phyloP scores from a whole-genome alignment of 2,329 filamentous ascomycete genomes.

The Trichoderma sp. region DNA sequence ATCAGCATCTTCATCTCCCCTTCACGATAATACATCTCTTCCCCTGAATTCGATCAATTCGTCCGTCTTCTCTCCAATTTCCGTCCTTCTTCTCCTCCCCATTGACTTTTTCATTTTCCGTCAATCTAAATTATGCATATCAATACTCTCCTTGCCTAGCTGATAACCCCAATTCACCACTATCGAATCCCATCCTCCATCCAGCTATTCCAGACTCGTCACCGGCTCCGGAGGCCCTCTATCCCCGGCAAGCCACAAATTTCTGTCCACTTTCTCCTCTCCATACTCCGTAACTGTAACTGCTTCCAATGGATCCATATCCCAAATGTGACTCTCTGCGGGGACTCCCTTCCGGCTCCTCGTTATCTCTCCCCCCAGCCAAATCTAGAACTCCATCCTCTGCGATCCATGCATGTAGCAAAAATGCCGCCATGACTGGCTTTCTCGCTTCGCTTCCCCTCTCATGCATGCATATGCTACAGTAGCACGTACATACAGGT shows the following conservation, averaged over 20 bases:
- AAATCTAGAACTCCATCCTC: not conserved
- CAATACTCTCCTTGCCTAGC: not conserved
- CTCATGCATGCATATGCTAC: not conserved
- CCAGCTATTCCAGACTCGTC: not conserved
- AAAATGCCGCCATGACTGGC: not conserved
- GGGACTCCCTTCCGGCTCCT: not conserved
- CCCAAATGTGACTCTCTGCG: not conserved
- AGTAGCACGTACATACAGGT: not conserved
- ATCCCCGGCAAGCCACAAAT: not conserved
- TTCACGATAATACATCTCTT: not conserved
- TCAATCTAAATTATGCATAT: not conserved
- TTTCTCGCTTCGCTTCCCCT: not conserved
- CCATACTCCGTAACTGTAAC: not conserved
- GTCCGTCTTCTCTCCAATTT: not conserved
- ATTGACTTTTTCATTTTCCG: not conserved
- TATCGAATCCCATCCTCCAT: not conserved
- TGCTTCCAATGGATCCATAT: not conserved
- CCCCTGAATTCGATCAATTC: not conserved
- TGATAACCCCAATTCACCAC: not conserved
- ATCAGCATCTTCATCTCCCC: not conserved
- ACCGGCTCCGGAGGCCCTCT: not conserved
- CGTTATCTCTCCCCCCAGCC: not conserved
- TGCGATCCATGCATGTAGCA: not conserved
- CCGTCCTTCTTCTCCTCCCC: not conserved
- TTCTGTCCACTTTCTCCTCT: not conserved